These are phyloP conservation scores for Microstegium vimineum DNA, from an alignment of 176 grass and related monocot species.

Conservation along the genomic window DNA sequence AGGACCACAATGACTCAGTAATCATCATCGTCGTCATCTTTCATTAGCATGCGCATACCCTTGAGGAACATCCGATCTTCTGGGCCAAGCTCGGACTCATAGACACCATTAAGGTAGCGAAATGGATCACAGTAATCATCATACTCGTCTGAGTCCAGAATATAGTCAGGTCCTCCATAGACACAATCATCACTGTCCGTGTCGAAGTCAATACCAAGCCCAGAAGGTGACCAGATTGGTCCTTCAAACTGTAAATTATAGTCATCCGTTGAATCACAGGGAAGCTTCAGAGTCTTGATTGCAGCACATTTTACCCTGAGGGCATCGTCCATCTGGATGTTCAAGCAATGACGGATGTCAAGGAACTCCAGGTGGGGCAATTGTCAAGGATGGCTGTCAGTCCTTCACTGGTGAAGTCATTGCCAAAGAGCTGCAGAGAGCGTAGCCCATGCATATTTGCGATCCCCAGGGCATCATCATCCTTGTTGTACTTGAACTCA, in stretches of 20 bases:
- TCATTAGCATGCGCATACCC: neutral
- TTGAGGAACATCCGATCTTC: constrained; percentile 16
- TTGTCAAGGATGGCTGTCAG: neutral
- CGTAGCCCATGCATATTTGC: neutral
- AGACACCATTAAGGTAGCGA: neutral
- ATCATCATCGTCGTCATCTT: neutral
- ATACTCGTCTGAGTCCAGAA: neutral
- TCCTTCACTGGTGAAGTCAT: neutral
- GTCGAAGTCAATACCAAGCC: neutral
- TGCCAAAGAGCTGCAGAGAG: constrained; percentile 15
- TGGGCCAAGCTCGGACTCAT: neutral
- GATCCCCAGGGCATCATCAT: neutral
- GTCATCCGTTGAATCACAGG: neutral
- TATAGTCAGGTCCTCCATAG: too few species aligned
- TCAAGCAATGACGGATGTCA: constrained; percentile 5
- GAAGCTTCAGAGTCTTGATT: neutral
- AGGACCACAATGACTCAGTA: neutral
- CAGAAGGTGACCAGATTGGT: neutral
- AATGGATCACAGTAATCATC: constrained; percentile 24
- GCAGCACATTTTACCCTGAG: neutral
- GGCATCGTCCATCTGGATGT: neutral
- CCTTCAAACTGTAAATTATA: neutral
- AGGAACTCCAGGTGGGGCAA: neutral
- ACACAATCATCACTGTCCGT: neutral
- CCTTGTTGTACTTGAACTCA: neutral